Base-by-base conservation (phyloP, 371 early-diverging fungal species). In the Mucor sp. region DNA sequence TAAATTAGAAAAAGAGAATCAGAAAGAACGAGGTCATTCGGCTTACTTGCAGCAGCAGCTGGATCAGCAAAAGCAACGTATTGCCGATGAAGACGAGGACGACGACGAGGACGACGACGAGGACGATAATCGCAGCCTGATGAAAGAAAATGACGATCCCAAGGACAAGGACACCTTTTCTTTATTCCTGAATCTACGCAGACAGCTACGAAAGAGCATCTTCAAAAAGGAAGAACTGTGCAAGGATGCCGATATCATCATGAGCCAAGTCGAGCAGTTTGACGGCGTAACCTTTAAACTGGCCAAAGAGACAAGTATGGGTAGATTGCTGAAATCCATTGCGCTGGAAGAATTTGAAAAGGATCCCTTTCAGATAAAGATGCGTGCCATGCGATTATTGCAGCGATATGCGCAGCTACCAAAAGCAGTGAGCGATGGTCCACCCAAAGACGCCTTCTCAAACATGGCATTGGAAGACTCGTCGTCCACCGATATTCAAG, bases 231-330 rank as follows among this genome's bases (percentile, higher is more conserved):
- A 79, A 60, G 73, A 82, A 70, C 70, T 75, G 58, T 71, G 74
- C 39, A 60, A 68, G 60, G 78, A 79, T 35, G 72, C 77, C 19
- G 74, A 79, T 62, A 60, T 30, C 9, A 72, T 82, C 35, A 74
- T 82, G 79, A 75, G 53, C n/a, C 66, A 82, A 57, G 73, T 82
- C 3, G 82, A 82, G 44, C 69, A 75, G 9, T 82, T 82, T 67
- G 66, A 75, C 25, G 75, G 66, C 33, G 78, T 79, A 4, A 76
- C 82, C 6, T 82, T 82, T 64, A 72, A 82, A 23, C 60, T 82
- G 15, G 79, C 77, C 43, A 82, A 82, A 72, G 83, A 82, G 65
- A 78, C 83, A 12, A 78, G 74, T 37, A 82, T 82, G 80, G 83
- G 83, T 19, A 76, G 71, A 43, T 57, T 82, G 11, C 47, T 82